Evolutionary conservation across 352 stramenopile genomes (phyloP).

Genomic region (Pythium pyrilobum): DNA sequence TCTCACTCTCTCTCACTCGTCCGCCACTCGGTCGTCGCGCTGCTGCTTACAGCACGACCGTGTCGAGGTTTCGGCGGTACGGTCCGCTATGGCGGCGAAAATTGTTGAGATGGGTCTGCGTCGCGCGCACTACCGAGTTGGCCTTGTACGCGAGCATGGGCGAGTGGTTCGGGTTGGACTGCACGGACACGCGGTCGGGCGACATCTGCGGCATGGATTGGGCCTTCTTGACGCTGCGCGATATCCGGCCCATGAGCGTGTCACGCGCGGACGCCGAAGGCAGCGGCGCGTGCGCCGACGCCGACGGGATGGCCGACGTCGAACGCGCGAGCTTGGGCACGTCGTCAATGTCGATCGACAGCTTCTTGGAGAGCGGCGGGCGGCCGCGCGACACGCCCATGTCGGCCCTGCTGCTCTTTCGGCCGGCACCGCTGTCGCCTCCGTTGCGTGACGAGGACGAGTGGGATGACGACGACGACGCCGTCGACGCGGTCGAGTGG

Average conservation of each 20-base stretch:
- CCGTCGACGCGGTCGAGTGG: constrained; percentile 22
- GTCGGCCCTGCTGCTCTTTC: neutral
- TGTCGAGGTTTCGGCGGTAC: constrained; percentile 43
- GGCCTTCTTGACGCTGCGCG: constrained; percentile 21
- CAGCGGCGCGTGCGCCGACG: neutral
- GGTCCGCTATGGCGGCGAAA: constrained; percentile 48
- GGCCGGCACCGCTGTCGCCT: neutral
- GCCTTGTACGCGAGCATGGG: constrained; percentile 28
- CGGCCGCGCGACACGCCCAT: neutral
- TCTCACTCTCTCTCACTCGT: no score
- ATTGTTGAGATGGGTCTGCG: constrained; percentile 23
- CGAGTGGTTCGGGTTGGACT: constrained; percentile 13
- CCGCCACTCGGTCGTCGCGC: no score
- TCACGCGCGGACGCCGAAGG: neutral
- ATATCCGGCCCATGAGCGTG: constrained; percentile 25
- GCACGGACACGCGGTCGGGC: constrained; percentile 2
- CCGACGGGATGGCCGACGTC: neutral
- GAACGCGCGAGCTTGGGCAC: neutral
- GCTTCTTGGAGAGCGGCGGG: constrained; percentile 17
- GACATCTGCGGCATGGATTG: constrained; percentile 16
- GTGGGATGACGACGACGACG: constrained; percentile 17
- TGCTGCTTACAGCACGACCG: constrained; percentile 28
- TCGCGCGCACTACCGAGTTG: constrained; percentile 14
- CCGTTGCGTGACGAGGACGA: constrained; percentile 7
- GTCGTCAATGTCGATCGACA: constrained; percentile 23